Conservation (phyloP, 352 stramenopile species). For the Phytophthora syringae region DNA sequence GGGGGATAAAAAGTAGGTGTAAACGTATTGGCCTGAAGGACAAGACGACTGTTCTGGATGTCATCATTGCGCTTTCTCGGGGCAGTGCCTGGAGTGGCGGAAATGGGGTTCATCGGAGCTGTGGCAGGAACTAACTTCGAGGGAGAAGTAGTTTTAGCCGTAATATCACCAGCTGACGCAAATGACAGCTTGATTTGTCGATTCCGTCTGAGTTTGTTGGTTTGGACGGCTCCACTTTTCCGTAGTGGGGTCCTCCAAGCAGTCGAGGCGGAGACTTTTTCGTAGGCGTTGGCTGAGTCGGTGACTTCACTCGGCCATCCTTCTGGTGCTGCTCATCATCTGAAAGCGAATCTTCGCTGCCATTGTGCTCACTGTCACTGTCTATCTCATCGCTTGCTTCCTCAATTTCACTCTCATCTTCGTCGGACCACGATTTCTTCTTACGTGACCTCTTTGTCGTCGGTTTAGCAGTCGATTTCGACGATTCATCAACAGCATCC, state of each 20-base stretch:
- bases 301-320: conserved; percentile 8
- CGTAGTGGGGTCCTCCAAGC: conserved; percentile 14
- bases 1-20: conserved; percentile 33
- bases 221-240: conserved; percentile 10
- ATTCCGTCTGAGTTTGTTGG: conserved; percentile 34
- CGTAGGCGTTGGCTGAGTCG: conserved; percentile 15
- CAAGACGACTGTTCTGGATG: conserved; percentile 4
- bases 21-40: conserved; percentile 49
- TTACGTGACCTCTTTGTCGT: conserved; percentile 22
- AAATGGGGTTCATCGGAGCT: not conserved
- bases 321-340: conserved; percentile 18
- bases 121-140: not conserved
- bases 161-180: conserved; percentile 12
- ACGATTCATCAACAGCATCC: conserved; percentile 6
- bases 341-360: conserved; percentile 32
- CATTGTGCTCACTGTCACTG: conserved; percentile 48
- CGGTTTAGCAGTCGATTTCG: conserved; percentile 17
- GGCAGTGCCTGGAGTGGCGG: not conserved
- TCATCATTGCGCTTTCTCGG: conserved; percentile 5
- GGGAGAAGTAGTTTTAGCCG: not conserved
- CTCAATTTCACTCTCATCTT: conserved; percentile 35
- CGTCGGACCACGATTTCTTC: conserved; percentile 38
- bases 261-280: conserved; percentile 31
- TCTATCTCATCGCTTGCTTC: conserved; percentile 37
- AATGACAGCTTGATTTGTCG: conserved; percentile 50